A percentile compares a stretch with the other conserved stretches of the same genome.
Conservation (phyloP, 805 yeast species). For the Nakazawaea pomicola region DNA sequence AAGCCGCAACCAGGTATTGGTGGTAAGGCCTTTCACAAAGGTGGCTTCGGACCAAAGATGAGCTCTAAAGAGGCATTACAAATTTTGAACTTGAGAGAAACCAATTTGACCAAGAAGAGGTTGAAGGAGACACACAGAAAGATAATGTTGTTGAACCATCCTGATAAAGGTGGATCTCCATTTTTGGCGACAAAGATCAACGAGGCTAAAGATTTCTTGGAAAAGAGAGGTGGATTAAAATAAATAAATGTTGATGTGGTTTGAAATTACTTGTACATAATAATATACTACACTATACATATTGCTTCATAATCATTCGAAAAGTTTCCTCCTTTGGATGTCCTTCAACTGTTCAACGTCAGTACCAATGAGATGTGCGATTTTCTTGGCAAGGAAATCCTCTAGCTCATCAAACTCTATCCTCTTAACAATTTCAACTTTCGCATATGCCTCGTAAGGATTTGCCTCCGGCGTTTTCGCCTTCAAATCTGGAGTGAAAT, state of each 20-base stretch:
- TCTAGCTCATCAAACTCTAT: not conserved
- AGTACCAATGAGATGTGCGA: not conserved
- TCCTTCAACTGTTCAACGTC: not conserved
- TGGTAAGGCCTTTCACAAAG: conserved; percentile 69
- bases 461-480: not conserved
- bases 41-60: conserved; percentile 93
- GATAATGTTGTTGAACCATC: conserved; percentile 87
- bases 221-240: conserved; percentile 50
- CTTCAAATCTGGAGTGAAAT: conserved; percentile 16
- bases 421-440: not conserved
- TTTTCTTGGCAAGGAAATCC: not conserved
- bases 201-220: conserved; percentile 82
- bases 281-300: too few relatives aligned
- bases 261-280: conserved; percentile 1
- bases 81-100: conserved; percentile 71
- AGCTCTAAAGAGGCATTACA: conserved; percentile 82
- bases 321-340: not conserved
- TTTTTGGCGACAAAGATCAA: conserved; percentile 86
- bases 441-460: not conserved
- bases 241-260: too few relatives aligned
- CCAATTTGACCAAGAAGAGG: conserved; percentile 54
- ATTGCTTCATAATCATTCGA: too few relatives aligned
- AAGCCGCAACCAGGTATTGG: conserved; percentile 60
- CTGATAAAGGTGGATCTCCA: conserved; percentile 92
- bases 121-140: conserved; percentile 76